Conservation (phyloP, 2,329 filamentous ascomycete species). For the Bipolaris bicolor region DNA sequence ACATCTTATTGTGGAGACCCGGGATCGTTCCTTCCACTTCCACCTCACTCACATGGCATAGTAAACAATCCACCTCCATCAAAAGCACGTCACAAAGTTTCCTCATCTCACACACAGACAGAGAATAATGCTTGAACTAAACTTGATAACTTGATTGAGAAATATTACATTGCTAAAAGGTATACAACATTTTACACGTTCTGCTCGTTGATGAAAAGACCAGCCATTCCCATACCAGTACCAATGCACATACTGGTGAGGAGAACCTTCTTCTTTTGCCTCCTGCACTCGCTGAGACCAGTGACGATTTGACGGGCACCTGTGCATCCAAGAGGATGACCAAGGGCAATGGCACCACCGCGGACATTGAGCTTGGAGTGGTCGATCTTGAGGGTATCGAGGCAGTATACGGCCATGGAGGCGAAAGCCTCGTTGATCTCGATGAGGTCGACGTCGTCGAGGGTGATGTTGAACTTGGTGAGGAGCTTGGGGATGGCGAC, state of each 20-base stretch:
- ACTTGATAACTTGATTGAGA: no score
- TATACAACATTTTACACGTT: background rate
- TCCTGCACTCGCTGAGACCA: conserved; percentile 80
- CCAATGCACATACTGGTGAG: conserved; percentile 89
- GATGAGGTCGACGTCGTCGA: conserved; percentile 85
- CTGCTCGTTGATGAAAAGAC: conserved; percentile 70
- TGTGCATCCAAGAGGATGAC: conserved; percentile 81
- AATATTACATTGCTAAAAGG: background rate
- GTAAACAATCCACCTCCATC: no score
- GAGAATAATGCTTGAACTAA: no score
- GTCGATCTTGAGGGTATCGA: conserved; percentile 69
- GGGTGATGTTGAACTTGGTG: conserved; percentile 73
- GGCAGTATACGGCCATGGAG: conserved; percentile 95
- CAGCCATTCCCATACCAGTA: conserved; percentile 71
- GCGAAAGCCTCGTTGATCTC: conserved; percentile 99
- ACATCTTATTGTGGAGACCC: no score
- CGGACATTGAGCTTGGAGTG: conserved; percentile 79
- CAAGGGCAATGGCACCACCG: conserved; percentile 82
- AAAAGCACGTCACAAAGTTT: no score
- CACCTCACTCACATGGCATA: no score
- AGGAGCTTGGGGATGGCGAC: conserved; percentile 81
- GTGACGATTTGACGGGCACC: conserved; percentile 86
- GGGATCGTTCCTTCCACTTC: no score
- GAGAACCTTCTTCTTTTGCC: conserved; percentile 87
- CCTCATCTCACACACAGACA: no score